phyloP scores from a whole-genome alignment of 2,329 filamentous ascomycete genomes.

The Trichoderma koningii region DNA sequence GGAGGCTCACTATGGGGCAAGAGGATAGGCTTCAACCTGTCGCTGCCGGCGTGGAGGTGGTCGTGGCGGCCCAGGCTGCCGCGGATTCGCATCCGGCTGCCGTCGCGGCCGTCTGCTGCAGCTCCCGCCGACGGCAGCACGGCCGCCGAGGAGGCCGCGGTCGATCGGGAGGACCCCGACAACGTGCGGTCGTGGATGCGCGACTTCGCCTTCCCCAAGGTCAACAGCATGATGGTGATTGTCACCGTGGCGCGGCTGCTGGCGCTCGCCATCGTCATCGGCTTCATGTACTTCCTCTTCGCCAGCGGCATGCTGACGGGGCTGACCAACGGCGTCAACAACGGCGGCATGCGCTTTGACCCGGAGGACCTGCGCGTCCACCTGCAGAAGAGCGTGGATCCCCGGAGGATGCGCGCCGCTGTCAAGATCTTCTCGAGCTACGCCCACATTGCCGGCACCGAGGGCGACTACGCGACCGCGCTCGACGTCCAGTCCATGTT shows the following conservation, averaged over 20 bases:
- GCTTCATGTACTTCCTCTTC: slow-evolving; percentile 81
- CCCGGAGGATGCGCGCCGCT: slow-evolving; percentile 68
- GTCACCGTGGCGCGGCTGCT: slow-evolving; percentile 73
- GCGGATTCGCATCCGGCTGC: slow-evolving; percentile 53
- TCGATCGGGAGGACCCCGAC: slow-evolving; percentile 32
- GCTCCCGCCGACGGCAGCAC: slow-evolving; percentile 28
- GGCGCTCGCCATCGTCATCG: slow-evolving; percentile 73
- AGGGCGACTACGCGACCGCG: slow-evolving; percentile 85
- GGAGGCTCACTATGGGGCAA: slow-evolving; percentile 55
- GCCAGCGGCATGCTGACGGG: slow-evolving; percentile 78
- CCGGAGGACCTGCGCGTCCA: slow-evolving; percentile 78
- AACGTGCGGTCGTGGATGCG: slow-evolving; percentile 34
- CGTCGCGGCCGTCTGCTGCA: slow-evolving; percentile 39
- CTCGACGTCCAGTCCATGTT: slow-evolving; percentile 83
- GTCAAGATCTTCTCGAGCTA: slow-evolving; percentile 77
- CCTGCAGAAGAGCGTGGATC: slow-evolving; percentile 72
- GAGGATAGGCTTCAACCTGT: slow-evolving; percentile 55
- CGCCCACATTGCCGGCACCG: slow-evolving; percentile 90
- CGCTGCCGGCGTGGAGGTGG: slow-evolving; percentile 58
- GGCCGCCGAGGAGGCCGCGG: slow-evolving; percentile 26
- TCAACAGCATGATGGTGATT: slow-evolving; percentile 49
- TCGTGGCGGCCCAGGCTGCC: slow-evolving; percentile 57
- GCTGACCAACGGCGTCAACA: slow-evolving; percentile 59
- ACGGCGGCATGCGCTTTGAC: slow-evolving; percentile 71
- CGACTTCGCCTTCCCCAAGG: slow-evolving; percentile 40